phyloP scores from a whole-genome alignment of 305 asterid genomes.

The Fraxinus platypoda region DNA sequence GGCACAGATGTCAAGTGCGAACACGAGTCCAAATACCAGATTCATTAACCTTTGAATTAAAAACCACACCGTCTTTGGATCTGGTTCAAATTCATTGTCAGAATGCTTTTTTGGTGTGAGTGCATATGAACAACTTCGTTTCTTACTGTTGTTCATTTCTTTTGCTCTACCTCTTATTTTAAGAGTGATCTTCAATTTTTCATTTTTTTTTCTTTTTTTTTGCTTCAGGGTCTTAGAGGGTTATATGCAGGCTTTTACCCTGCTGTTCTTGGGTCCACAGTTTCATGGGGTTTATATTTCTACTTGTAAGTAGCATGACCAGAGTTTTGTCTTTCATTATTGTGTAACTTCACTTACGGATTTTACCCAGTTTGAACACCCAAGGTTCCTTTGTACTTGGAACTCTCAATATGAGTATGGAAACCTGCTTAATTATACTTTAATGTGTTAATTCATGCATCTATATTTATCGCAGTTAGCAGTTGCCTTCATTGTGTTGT shows the following conservation, averaged over 20 bases:
- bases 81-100: not conserved
- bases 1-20: not conserved
- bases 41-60: not conserved
- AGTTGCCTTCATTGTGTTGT: not conserved
- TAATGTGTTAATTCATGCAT: slow-evolving; percentile 6
- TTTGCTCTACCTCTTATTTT: not conserved
- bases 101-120: not conserved
- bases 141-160: not conserved
- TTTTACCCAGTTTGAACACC: slow-evolving; percentile 8
- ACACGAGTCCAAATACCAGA: not conserved
- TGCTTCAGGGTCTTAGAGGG: slow-evolving; percentile 83
- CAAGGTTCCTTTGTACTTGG: slow-evolving; percentile 15
- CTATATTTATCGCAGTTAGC: not conserved
- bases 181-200: slow-evolving; percentile 13
- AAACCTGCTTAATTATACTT: slow-evolving; percentile 15
- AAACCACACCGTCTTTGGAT: not conserved
- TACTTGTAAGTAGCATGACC: slow-evolving; percentile 67
- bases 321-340: slow-evolving; percentile 7
- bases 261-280: slow-evolving; percentile 95
- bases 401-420: slow-evolving; percentile 11
- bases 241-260: slow-evolving; percentile 93
- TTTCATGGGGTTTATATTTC: slow-evolving; percentile 94
- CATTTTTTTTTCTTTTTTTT: slow-evolving; percentile 16
- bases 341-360: not conserved
- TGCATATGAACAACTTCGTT: not conserved